Evolutionary conservation across 768 basidiomycete genomes (phyloP).

Genomic region (Suillus plorans): DNA sequence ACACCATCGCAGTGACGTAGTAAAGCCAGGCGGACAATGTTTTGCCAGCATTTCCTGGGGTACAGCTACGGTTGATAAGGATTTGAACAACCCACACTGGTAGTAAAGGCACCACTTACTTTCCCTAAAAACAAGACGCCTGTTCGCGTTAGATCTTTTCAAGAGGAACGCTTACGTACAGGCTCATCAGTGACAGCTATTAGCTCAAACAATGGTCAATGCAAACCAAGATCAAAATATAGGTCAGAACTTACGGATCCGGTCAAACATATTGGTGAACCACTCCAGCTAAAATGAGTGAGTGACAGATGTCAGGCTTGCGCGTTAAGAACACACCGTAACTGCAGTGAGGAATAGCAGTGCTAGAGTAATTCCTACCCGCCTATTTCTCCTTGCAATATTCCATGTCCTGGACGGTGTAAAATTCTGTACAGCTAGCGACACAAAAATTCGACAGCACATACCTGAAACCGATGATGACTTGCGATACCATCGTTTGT

Average conservation of each 20-base stretch:
- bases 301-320: not conserved
- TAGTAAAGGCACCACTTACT: slow-evolving; percentile 23
- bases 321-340: slow-evolving; percentile 35
- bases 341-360: slow-evolving; percentile 41
- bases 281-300: slow-evolving; percentile 48
- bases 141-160: not conserved
- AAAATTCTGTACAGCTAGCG: not conserved
- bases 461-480: slow-evolving; percentile 64
- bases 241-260: slow-evolving; percentile 43
- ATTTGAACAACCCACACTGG: not conserved
- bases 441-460: not conserved
- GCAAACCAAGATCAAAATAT: slow-evolving; percentile 4
- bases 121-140: slow-evolving; percentile 31
- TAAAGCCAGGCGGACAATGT: slow-evolving; percentile 52
- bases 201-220: slow-evolving; percentile 7
- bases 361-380: slow-evolving; percentile 39
- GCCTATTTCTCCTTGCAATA: slow-evolving; percentile 46
- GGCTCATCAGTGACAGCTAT: slow-evolving; percentile 17
- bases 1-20: slow-evolving; percentile 57
- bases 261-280: slow-evolving; percentile 51
- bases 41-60: slow-evolving; percentile 30
- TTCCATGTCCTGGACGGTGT: slow-evolving; percentile 49
- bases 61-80: slow-evolving; percentile 44
- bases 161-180: slow-evolving; percentile 17
- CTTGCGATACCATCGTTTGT: slow-evolving; percentile 64